These are phyloP conservation scores for Acanthamoeba castellanii DNA, from an alignment of 208 protist species.

Conservation along the genomic window DNA sequence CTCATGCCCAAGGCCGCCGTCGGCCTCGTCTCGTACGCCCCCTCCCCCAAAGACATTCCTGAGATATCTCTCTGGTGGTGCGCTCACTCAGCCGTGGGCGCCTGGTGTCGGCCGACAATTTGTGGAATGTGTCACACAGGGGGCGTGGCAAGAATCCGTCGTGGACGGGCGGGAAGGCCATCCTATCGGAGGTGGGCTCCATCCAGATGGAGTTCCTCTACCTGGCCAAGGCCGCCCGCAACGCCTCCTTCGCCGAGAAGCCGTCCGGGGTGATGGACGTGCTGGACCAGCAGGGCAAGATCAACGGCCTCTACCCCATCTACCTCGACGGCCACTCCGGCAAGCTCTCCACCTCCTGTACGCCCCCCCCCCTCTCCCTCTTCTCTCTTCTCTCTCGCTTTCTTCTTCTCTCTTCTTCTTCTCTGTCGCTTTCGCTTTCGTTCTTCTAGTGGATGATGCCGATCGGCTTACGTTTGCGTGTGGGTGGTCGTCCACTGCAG, in stretches of 20 bases:
- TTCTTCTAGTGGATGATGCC: too few relatives aligned
- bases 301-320: slow-evolving; percentile 80
- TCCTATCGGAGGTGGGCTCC: slow-evolving; percentile 89
- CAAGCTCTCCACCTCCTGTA: slow-evolving; percentile 34
- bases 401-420: background rate
- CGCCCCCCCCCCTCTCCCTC: background rate
- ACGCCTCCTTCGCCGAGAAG: slow-evolving; percentile 79
- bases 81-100: too few relatives aligned
- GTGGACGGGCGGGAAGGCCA: slow-evolving; percentile 56
- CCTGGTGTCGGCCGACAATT: too few relatives aligned
- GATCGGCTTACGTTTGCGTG: too few relatives aligned
- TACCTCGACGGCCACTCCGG: slow-evolving; percentile 75
- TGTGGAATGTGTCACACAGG: too few relatives aligned
- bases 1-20: background rate
- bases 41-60: too few relatives aligned
- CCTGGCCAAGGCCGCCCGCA: slow-evolving; percentile 84
- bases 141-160: background rate
- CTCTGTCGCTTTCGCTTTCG: background rate
- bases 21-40: background rate
- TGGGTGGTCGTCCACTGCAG: too few relatives aligned
- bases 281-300: background rate
- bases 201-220: slow-evolving; percentile 91
- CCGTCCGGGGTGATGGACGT: slow-evolving; percentile 62
- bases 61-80: too few relatives aligned
- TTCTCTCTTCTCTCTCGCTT: background rate